These are phyloP conservation scores for Neurospora tetrasperma DNA, from an alignment of 495 filamentous ascomycete species.

Conservation along the genomic window DNA sequence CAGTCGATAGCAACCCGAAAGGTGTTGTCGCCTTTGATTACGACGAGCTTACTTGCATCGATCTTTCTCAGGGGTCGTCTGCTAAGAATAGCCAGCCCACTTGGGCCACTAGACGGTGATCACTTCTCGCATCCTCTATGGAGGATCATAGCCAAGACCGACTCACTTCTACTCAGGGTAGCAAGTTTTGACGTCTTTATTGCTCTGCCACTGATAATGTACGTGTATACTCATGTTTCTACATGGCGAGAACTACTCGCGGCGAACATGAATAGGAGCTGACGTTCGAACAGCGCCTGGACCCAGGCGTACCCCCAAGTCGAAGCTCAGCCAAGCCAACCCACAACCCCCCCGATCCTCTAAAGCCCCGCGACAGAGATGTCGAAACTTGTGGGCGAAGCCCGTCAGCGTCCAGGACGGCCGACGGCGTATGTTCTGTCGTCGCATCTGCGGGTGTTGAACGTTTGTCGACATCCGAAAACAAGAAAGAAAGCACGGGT, in stretches of 20 bases:
- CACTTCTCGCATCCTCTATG: neutral
- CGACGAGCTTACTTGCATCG: neutral
- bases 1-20: neutral
- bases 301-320: neutral
- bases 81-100: neutral
- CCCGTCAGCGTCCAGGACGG: neutral
- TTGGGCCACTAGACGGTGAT: neutral
- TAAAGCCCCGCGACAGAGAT: neutral
- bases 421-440: neutral
- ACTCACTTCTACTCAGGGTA: neutral
- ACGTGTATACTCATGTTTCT: neutral
- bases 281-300: neutral
- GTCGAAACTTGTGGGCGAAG: neutral
- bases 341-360: neutral
- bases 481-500: neutral
- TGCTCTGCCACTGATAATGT: neutral
- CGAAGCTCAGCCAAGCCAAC: neutral
- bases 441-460: neutral
- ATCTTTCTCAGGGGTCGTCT: neutral
- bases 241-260: neutral
- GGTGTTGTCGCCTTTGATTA: neutral
- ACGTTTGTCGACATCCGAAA: neutral
- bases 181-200: neutral
- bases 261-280: neutral
- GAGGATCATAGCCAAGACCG: neutral